phyloP scores from a whole-genome alignment of 305 asterid species.

The Fraxinus xanthoxyloides region DNA sequence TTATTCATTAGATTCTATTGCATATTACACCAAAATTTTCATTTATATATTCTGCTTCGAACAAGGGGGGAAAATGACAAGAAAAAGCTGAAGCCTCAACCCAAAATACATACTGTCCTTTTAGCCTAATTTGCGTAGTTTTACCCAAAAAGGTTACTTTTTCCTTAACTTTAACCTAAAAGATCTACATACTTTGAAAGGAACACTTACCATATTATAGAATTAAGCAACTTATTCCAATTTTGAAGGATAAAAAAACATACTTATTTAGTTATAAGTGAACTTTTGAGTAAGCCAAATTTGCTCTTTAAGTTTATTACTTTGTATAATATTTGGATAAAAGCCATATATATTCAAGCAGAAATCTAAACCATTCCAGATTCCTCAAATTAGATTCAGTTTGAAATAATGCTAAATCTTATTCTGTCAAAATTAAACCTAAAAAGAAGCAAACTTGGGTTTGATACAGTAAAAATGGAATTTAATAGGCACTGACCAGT shows the following conservation, averaged over 20 bases:
- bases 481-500: slow-evolving; percentile 53
- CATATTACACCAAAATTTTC: neutral
- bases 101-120: neutral
- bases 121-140: neutral
- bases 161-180: neutral
- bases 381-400: neutral
- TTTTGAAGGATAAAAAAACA: neutral
- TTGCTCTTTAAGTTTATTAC: neutral
- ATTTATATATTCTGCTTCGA: neutral
- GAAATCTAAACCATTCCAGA: neutral
- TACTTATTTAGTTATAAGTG: neutral
- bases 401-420: neutral
- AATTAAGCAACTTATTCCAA: neutral
- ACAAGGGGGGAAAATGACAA: neutral
- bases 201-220: neutral
- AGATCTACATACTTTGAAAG: neutral
- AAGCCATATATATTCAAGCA: neutral
- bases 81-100: neutral
- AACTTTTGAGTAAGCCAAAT: neutral
- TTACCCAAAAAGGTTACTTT: too few species aligned
- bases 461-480: neutral
- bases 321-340: neutral
- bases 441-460: neutral
- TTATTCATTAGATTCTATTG: neutral
- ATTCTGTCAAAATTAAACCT: neutral